Conservation (phyloP, 2,329 filamentous ascomycete genomes). For the Venturiaceae sp. region DNA sequence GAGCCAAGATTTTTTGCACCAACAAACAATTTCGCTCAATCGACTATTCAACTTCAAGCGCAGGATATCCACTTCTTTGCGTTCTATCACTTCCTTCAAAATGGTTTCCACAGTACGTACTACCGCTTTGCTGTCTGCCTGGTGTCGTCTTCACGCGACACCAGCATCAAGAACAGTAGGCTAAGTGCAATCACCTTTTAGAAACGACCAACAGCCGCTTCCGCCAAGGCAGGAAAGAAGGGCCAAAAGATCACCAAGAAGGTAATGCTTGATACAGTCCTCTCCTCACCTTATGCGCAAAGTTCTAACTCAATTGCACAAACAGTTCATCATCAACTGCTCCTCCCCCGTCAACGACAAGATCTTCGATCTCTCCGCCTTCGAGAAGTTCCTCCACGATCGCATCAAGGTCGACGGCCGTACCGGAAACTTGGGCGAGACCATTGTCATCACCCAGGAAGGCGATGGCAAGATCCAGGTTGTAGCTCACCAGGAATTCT, state of each 20-base stretch:
- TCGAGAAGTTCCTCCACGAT: conserved; percentile 99
- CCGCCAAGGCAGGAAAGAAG: conserved; percentile 32
- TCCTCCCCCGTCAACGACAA: conserved; percentile 97
- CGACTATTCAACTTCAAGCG: conserved; percentile 37
- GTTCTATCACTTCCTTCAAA: conserved; percentile 33
- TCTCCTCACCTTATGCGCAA: conserved; percentile 6
- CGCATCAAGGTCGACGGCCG: conserved; percentile 99
- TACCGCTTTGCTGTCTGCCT: conserved; percentile 83
- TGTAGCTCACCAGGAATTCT: conserved; percentile 94
- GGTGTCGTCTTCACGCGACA: not conserved
- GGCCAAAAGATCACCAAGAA: conserved; percentile 74
- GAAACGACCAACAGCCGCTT: conserved; percentile 45
- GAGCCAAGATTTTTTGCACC: not conserved
- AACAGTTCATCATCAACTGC: conserved; percentile 97
- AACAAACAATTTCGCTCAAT: not conserved
- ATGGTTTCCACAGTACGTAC: conserved; percentile 68
- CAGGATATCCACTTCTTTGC: conserved; percentile 91
- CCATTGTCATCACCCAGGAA: conserved; percentile 78
- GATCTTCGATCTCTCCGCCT: conserved; percentile 98
- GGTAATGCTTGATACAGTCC: conserved; percentile 38
- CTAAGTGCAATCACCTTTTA: conserved; percentile 59
- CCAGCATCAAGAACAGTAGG: conserved; percentile 73
- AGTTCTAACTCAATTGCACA: conserved; percentile 6
- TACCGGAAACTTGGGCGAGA: conserved; percentile 94
- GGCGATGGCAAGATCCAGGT: conserved; percentile 98